Evolutionary conservation across 208 protist genomes (phyloP).

Genomic region (Trichomonas vaginalis): DNA sequence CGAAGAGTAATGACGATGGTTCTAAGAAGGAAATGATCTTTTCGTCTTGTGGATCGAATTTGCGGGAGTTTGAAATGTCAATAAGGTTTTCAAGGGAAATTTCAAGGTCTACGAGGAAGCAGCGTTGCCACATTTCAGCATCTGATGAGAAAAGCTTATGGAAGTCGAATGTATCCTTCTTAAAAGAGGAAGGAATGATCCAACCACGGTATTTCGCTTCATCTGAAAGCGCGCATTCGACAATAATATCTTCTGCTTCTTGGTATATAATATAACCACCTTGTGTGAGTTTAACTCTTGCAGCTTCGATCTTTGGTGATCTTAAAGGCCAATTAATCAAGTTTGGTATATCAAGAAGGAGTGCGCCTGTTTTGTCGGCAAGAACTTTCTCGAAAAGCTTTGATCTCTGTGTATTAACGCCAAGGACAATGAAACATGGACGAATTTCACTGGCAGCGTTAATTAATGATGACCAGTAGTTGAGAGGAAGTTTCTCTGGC

Average conservation of each 20-base stretch:
- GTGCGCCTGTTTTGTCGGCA: not conserved
- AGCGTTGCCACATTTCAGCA: not conserved
- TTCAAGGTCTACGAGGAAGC: not conserved
- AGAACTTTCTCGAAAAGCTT: not conserved
- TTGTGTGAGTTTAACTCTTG: not conserved
- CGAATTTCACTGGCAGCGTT: not conserved
- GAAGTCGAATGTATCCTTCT: not conserved
- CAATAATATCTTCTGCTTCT: not conserved
- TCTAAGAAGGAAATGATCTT: not conserved
- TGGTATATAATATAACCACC: not conserved
- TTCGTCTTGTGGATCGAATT: constrained; percentile 1
- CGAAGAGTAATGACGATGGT: not conserved
- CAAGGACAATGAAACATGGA: constrained; percentile 7
- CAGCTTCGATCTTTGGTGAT: not conserved
- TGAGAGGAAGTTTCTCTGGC: not conserved
- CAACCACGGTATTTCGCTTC: not conserved
- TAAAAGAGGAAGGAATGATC: not conserved
- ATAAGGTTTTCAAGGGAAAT: not conserved
- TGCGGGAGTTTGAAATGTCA: not conserved
- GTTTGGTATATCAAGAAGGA: not conserved
- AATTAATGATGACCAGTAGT: not conserved
- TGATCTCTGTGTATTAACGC: not conserved
- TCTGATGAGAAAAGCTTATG: not conserved
- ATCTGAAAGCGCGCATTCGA: not conserved
- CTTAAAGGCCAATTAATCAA: not conserved